Evolutionary conservation across 331 rosid genomes (phyloP).

Genomic region (Stylosanthes scabra): DNA sequence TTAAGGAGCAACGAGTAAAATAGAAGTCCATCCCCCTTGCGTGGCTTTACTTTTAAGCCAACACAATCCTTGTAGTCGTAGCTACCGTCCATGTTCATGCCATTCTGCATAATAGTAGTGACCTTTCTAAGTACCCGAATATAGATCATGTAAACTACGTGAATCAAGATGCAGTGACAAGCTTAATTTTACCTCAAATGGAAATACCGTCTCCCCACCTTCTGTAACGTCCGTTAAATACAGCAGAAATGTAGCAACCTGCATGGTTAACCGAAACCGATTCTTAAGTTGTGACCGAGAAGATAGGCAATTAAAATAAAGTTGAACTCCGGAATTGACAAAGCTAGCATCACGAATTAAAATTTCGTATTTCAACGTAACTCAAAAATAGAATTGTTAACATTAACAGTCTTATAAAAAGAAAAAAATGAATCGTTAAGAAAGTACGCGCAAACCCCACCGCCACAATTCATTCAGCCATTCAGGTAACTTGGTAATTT

Average conservation of each 20-base stretch:
- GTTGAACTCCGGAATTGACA: background rate
- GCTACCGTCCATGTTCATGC: conserved; percentile 69
- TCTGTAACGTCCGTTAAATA: conserved; percentile 82
- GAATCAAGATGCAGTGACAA: conserved; percentile 26
- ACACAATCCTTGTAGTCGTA: conserved; percentile 54
- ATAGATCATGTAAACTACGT: background rate
- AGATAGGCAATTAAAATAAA: background rate
- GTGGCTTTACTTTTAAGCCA: conserved; percentile 89
- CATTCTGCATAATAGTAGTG: conserved; percentile 62
- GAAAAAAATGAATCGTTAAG: no score
- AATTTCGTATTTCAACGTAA: background rate
- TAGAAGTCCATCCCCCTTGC: conserved; percentile 89
- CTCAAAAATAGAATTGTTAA: conserved; percentile 7
- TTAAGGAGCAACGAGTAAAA: conserved; percentile 81
- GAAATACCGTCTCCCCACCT: conserved; percentile 96
- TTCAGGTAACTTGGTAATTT: no score
- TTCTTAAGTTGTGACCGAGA: background rate
- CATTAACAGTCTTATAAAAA: background rate
- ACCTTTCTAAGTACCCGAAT: background rate
- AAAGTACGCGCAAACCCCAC: conserved; percentile 1
- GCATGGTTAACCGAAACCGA: conserved; percentile 36
- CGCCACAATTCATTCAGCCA: background rate
- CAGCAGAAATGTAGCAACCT: conserved; percentile 88
- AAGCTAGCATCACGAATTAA: background rate
- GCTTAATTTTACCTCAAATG: conserved; percentile 73